Base-by-base conservation (phyloP, 768 basidiomycete species). In the Amyloporia xantha region DNA sequence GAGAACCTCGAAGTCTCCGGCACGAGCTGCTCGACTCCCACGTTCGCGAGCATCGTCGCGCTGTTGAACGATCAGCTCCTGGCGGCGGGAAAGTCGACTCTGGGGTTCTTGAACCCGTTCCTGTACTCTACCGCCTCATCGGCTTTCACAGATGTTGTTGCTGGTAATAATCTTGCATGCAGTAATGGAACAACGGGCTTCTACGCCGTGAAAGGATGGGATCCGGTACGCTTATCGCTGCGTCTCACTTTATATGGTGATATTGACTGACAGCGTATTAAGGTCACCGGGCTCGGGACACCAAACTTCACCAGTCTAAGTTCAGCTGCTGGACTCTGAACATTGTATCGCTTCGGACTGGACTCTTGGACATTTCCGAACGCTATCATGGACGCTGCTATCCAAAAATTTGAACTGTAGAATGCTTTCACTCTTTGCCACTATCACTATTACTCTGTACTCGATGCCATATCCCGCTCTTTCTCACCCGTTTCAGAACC, bases 211-310 rank as follows among this genome's bases (percentile, higher is more conserved):
- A 25, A 44, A 25, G 64, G 64, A 1, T 66, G 65, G 65, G 65
- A 66, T 41, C 61, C 65, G 24, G 66, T 64, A 48, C 19, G 62
- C 51, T 21, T 9, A 23, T 19, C 12, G 20, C 20, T n/a, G 38
- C 7, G 7, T 9, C 38, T 7, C 12, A 7, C 20, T n/a, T 39
- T 6, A 7, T 7, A 21, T 6, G 20, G 9, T 21, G 12, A n/a
- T 39, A 19, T 6, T 6, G 9, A 7, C 30, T 36, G 28, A 45
- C 44, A 7, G 15, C 13, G 27, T 17, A 3, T 25, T 9, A 7
- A 77, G 75, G 72, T 81, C 45, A 83, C 80, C 33, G 80, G 80
- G 10, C 64, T 80, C 21, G 82, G 82, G 1, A 82, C 79, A 2
- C 81, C 81, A 12, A 72, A 82, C 58, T 84, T 82, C 60, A 57